phyloP scores from a whole-genome alignment of 345 rosid species.

The Arabis hirsuta region DNA sequence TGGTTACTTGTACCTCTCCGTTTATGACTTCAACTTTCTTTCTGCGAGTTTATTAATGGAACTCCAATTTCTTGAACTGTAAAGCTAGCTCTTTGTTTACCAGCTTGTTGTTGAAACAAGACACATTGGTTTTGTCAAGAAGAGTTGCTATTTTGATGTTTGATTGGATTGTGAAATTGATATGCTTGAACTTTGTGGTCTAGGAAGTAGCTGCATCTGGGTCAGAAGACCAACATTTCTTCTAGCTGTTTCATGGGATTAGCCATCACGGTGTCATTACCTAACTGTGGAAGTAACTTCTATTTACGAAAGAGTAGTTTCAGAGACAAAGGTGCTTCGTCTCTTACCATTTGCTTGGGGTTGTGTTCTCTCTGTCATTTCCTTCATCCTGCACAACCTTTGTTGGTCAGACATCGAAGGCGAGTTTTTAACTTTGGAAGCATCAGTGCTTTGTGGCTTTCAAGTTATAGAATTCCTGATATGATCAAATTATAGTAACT shows the following conservation, averaged over 20 bases:
- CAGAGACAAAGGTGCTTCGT: conserved; percentile 40
- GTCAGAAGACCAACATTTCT: conserved; percentile 33
- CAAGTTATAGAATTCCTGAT: not conserved
- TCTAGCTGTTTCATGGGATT: conserved; percentile 48
- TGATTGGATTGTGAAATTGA: conserved; percentile 23
- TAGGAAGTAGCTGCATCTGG: conserved; percentile 38
- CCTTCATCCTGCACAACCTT: conserved; percentile 46
- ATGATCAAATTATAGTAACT: not conserved
- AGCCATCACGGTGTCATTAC: conserved; percentile 44
- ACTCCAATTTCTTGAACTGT: not conserved
- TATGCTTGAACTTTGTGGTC: conserved; percentile 19
- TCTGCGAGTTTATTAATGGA: not conserved
- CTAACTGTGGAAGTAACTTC: conserved; percentile 39
- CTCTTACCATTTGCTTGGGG: conserved; percentile 48
- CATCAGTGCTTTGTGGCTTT: not conserved
- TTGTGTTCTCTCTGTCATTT: conserved; percentile 41
- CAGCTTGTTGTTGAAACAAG: not conserved
- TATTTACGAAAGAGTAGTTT: conserved; percentile 36
- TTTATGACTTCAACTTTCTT: not conserved
- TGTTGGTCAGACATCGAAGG: conserved; percentile 47
- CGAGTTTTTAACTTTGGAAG: conserved; percentile 23
- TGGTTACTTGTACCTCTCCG: not conserved
- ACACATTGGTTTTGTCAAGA: not conserved
- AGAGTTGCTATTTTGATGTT: not conserved
- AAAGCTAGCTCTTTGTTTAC: conserved; percentile 2